Evolutionary conservation across 2,329 filamentous ascomycete genomes (phyloP), one percentile per base, ranked within the genome.

Genomic region (Coniochaeta sp.): DNA sequence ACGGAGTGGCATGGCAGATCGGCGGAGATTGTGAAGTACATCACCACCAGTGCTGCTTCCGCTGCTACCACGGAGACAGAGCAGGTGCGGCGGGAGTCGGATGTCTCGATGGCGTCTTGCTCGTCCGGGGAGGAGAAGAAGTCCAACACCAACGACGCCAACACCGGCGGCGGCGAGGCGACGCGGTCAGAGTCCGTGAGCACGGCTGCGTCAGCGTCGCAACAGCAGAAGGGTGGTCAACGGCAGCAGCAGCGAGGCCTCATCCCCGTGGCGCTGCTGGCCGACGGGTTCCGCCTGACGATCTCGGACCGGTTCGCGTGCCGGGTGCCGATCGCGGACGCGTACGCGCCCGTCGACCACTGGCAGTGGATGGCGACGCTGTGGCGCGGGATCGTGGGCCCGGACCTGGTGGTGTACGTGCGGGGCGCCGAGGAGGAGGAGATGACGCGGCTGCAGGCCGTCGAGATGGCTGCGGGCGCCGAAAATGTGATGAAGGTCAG

Each of bases 291-390:
- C 73, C 91, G 91, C 62, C 83, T 97, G 44, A 89, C 88, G 14
- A 83, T 89, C 0, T 88, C 90, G 1, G 90, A 97, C 70, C 78
- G 81, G 55, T 93, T 89, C 71, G 89, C 92, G 1, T 85, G 84
- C 59, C 79, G 81, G 16, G 86, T 93, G 50, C 88, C 89, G 1
- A 91, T 96, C 65, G 77, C 81, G 19, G 92, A 96, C 69, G 80
- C 82, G 7, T 96, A 96, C 72, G 83, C 86, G 17, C 87, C 90
- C 0, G 82, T 89, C n/a, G 92, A 96, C 68, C 93, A 98, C 75
- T 98, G 93, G 92, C 90, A 96, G 73, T 98, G 93, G 93, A 91
- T 95, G 79, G 93, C 93, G 38, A 93, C 90, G 50, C 82, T 97
- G 24, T 98, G 93, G 93, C 87, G 93, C 10, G 91, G 91, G 10